Evolutionary conservation across 2,329 filamentous ascomycete species (phyloP).

Genomic region (Scedosporium minutisporum): DNA sequence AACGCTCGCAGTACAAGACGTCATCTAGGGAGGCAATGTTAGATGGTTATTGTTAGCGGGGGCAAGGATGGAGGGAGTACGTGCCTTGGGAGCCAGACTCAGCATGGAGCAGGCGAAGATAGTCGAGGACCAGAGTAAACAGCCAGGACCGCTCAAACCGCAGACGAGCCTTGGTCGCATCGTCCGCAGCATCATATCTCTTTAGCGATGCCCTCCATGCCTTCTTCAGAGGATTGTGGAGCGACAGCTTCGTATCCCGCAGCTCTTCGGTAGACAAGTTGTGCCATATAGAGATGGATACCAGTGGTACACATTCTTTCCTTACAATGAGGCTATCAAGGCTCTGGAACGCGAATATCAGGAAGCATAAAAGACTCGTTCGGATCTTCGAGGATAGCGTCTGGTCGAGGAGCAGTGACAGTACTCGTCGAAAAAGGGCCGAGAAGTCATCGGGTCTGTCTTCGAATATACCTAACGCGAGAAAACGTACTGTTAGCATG

Average conservation of each 20-base stretch:
- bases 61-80: constrained; percentile 10
- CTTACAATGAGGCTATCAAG: constrained; percentile 80
- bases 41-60: constrained; percentile 12
- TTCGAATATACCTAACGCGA: constrained; percentile 58
- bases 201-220: constrained; percentile 83
- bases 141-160: constrained; percentile 93
- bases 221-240: constrained; percentile 67
- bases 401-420: constrained; percentile 73
- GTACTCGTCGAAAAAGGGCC: constrained; percentile 74
- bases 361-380: constrained; percentile 77
- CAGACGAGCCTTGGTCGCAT: constrained; percentile 64
- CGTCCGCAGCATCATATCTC: constrained; percentile 79
- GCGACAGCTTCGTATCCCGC: constrained; percentile 63
- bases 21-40: constrained; percentile 39
- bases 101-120: constrained; percentile 63
- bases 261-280: constrained; percentile 72
- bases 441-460: constrained; percentile 76
- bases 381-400: constrained; percentile 58
- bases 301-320: constrained; percentile 91
- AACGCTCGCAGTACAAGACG: constrained; percentile 80
- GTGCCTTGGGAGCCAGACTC: constrained; percentile 36
- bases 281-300: constrained; percentile 93
- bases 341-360: constrained; percentile 88
- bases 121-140: constrained; percentile 75
- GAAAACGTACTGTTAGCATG: not conserved